Conservation (phyloP, 129 eudicot species). For the Helianthus annuus region DNA sequence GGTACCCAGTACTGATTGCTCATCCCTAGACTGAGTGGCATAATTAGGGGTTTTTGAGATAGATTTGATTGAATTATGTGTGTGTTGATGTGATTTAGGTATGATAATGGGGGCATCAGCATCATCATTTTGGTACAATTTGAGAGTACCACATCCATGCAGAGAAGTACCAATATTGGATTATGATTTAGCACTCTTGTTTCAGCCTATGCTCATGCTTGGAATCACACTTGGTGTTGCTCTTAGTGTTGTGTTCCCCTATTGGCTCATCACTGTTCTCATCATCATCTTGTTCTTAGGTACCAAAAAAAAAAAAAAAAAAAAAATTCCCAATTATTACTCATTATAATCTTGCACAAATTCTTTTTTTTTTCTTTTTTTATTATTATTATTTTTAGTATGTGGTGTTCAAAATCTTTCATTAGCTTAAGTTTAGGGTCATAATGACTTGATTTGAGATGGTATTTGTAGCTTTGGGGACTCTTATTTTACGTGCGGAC, state of each 20-base stretch:
- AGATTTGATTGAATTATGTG: slow-evolving; percentile 5
- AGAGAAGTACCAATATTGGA: slow-evolving; percentile 88
- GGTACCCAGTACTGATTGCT: no score
- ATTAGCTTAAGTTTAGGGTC: background rate
- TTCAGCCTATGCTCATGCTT: slow-evolving; percentile 97
- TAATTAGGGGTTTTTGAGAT: no score
- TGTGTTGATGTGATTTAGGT: slow-evolving; percentile 31
- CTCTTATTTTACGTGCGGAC: background rate
- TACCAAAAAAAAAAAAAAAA: slow-evolving; percentile 6
- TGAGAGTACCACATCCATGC: slow-evolving; percentile 87
- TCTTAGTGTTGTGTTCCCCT: slow-evolving; percentile 91
- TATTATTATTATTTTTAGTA: no score
- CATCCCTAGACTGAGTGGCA: no score
- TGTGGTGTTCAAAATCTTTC: background rate
- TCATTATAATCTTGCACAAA: background rate
- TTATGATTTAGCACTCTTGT: slow-evolving; percentile 81
- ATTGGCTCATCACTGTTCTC: slow-evolving; percentile 94
- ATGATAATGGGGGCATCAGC: slow-evolving; percentile 98
- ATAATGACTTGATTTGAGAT: background rate
- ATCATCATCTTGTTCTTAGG: slow-evolving; percentile 93
- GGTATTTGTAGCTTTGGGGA: background rate
- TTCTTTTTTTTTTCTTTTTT: background rate
- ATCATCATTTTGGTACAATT: slow-evolving; percentile 90
- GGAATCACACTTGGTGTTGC: slow-evolving; percentile 96
- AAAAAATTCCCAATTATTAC: background rate